phyloP scores from a whole-genome alignment of 129 eudicot genomes.

The Flaveria robusta region DNA sequence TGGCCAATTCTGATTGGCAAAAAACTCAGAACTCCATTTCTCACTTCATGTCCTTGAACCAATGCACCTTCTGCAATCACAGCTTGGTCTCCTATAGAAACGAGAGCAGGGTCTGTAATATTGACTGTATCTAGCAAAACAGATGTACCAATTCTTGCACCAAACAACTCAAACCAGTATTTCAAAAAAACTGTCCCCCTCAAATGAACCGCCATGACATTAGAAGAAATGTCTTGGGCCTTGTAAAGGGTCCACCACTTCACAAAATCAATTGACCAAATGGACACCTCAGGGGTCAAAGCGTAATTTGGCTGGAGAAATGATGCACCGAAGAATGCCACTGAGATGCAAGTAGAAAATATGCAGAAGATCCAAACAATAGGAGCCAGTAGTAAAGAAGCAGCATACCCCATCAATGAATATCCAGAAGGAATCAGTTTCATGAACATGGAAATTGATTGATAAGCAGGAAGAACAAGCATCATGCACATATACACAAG shows the following conservation, averaged over 20 bases:
- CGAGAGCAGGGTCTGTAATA: constrained; percentile 80
- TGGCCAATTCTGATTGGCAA: constrained; percentile 71
- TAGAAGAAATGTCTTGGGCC: constrained; percentile 76
- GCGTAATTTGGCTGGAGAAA: constrained; percentile 78
- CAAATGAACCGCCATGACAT: constrained; percentile 70
- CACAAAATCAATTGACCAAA: constrained; percentile 69
- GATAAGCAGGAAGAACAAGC: constrained; percentile 67
- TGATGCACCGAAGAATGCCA: constrained; percentile 61
- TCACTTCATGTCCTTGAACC: constrained; percentile 80
- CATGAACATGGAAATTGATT: constrained; percentile 48
- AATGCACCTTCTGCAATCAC: constrained; percentile 81
- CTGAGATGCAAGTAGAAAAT: constrained; percentile 57
- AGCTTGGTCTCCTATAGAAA: constrained; percentile 68
- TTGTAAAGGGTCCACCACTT: constrained; percentile 95
- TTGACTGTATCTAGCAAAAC: constrained; percentile 79
- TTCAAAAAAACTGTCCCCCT: constrained; percentile 77
- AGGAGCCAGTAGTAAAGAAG: constrained; percentile 64
- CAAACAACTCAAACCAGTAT: constrained; percentile 79
- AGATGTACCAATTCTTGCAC: constrained; percentile 76
- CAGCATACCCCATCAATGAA: constrained; percentile 42
- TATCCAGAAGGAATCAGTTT: constrained; percentile 34
- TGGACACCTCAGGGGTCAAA: constrained; percentile 61
- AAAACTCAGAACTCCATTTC: constrained; percentile 73
- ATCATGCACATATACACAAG: constrained; percentile 53
- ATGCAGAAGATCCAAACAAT: constrained; percentile 77